phyloP scores from a whole-genome alignment of 1,284 basidiomycete genomes.

The Neonothopanus nambi region DNA sequence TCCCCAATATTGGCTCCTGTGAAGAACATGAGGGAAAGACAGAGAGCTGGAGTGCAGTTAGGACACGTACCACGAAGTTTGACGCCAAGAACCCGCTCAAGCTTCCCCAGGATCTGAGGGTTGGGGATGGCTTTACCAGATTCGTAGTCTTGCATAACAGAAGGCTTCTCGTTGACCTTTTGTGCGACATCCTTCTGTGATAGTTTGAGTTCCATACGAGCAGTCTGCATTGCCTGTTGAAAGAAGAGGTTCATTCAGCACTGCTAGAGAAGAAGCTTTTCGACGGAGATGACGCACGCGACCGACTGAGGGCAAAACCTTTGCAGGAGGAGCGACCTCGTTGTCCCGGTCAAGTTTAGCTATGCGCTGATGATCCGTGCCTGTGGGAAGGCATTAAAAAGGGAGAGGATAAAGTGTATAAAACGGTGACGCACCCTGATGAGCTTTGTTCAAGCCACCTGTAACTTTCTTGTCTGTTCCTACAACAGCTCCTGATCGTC shows the following conservation, averaged over 20 bases:
- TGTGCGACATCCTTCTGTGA: conserved; percentile 95
- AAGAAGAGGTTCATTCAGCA: conserved; percentile 9
- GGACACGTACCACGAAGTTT: conserved; percentile 90
- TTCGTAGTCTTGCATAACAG: conserved; percentile 90
- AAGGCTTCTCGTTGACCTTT: conserved; percentile 90
- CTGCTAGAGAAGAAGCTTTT: background rate
- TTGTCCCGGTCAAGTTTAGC: conserved; percentile 95
- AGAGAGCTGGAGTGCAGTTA: background rate
- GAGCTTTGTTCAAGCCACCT: conserved; percentile 70
- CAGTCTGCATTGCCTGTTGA: conserved; percentile 77
- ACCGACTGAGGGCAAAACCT: conserved; percentile 79
- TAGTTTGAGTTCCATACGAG: conserved; percentile 75
- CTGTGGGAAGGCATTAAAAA: conserved; percentile 38
- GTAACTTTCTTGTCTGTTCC: conserved; percentile 77
- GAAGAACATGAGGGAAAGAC: conserved; percentile 4
- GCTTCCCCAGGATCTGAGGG: conserved; percentile 87
- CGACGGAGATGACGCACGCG: conserved; percentile 51
- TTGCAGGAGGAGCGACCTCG: conserved; percentile 93
- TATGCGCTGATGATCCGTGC: conserved; percentile 91
- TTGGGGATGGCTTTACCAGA: conserved; percentile 88
- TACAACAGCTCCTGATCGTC: conserved; percentile 69
- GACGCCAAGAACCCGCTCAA: conserved; percentile 88
- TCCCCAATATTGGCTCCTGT: conserved; percentile 78
- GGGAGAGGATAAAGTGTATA: background rate
- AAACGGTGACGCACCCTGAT: conserved; percentile 51